phyloP scores from a whole-genome alignment of 2,329 filamentous ascomycete species.

The Calonectria henricotiae region DNA sequence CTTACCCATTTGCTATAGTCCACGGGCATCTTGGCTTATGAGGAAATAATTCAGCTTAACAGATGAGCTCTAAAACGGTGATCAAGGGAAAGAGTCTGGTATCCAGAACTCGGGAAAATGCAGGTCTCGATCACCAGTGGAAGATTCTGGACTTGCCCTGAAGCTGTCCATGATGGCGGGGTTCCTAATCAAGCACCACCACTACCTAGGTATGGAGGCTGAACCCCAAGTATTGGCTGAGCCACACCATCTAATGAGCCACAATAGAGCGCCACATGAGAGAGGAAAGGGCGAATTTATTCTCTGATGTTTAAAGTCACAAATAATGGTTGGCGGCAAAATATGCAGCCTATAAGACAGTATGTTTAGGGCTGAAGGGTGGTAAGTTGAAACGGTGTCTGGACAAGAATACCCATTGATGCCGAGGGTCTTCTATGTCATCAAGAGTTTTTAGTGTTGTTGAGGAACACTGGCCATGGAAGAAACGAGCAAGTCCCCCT shows the following conservation, averaged over 20 bases:
- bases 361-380: no score
- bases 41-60: not conserved
- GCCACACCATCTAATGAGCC: conserved; percentile 24
- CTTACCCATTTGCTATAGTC: conserved; percentile 81
- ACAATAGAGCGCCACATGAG: not conserved
- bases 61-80: not conserved
- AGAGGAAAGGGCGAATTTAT: no score
- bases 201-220: conserved; percentile 23
- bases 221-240: conserved; percentile 22
- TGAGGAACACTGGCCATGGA: not conserved
- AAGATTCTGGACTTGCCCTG: conserved; percentile 51
- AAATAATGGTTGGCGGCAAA: no score
- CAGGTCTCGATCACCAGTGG: conserved; percentile 37
- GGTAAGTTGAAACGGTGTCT: no score
- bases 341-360: no score
- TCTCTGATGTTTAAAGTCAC: no score
- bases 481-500: no score
- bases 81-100: not conserved
- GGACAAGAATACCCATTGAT: no score
- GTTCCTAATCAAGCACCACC: conserved; percentile 45
- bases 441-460: no score
- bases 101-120: not conserved
- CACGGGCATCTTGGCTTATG: conserved; percentile 63
- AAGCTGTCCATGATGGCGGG: conserved; percentile 52
- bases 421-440: no score